Base-by-base conservation (phyloP, 1,284 basidiomycete genomes). In the Schizopora paradoxa region DNA sequence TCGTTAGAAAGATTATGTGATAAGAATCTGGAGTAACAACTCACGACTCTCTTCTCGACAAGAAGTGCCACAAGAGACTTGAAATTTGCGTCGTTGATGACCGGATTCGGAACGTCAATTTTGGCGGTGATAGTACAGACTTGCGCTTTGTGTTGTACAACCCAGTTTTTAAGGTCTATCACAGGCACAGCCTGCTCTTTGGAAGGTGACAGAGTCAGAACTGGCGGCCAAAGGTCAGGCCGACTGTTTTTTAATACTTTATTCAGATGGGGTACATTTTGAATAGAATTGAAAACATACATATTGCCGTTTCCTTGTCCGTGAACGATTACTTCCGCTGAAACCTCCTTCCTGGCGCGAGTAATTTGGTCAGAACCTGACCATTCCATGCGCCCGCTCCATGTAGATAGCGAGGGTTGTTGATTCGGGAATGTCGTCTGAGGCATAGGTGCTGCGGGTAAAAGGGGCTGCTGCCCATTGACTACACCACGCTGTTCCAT, bases 301-400 rank as follows among this genome's bases (percentile, higher is more conserved):
- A n/a, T n/a, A n/a, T n/a, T n/a, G n/a, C n/a, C n/a, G n/a, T n/a
- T n/a, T n/a, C n/a, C n/a, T n/a, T n/a, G n/a, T n/a, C 19, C 32
- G 13, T 22, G 21, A 14, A 25, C 27, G 31, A 36, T n/a, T 7
- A 25, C 33, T 8, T 26, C 16, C 13, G 16, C 21, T 6, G 43
- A 14, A 10, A 36, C 60, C 43, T 77, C 72, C 47, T 71, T 74
- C 45, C 48, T 58, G 59, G 45, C 52, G 48, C 64, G 65, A 14
- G 70, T 69, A 27, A 53, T 58, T 7, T 63, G 43, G 41, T 69
- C 68, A n/a, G 61, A 57, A 10, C 71, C 72, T 5, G 59, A 67
- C 67, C 74, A 82, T 2, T 61, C 64, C 10, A 85, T 56, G 3
- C 57, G 56, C 2, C 82, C 82, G 19, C 66, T 61, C 82, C 82